phyloP scores from a whole-genome alignment of 176 grass and related monocot genomes.

The Carex littledalei region DNA sequence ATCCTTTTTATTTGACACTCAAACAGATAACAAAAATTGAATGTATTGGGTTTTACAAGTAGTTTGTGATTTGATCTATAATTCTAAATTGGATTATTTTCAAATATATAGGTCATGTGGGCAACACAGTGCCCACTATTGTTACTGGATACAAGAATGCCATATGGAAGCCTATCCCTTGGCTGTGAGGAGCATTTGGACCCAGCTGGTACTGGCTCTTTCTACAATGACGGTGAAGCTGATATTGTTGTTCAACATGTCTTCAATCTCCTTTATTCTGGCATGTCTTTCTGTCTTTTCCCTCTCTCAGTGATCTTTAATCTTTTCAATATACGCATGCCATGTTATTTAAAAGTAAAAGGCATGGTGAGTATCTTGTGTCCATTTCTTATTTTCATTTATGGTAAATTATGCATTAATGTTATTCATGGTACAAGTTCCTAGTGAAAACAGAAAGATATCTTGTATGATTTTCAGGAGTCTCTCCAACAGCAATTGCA shows the following conservation, averaged over 20 bases:
- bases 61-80: neutral
- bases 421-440: neutral
- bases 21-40: neutral
- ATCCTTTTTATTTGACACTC: neutral
- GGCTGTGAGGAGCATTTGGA: conserved; percentile 85
- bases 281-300: conserved; percentile 40
- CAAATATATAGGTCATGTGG: conserved; percentile 51
- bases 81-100: neutral
- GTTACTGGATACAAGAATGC: conserved; percentile 87
- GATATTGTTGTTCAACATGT: conserved; percentile 84
- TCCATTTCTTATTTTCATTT: neutral
- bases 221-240: conserved; percentile 95
- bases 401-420: neutral
- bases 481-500: conserved; percentile 53
- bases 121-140: conserved; percentile 79
- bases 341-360: neutral
- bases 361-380: neutral
- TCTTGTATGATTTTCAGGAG: conserved; percentile 45
- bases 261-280: conserved; percentile 84
- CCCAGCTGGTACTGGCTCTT: conserved; percentile 80
- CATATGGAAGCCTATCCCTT: conserved; percentile 54
- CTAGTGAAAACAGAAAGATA: neutral
- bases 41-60: neutral
- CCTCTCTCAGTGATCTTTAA: neutral
- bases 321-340: neutral